Evolutionary conservation across 495 filamentous ascomycete species (phyloP).

Genomic region (Staphylotrichum longicolle): DNA sequence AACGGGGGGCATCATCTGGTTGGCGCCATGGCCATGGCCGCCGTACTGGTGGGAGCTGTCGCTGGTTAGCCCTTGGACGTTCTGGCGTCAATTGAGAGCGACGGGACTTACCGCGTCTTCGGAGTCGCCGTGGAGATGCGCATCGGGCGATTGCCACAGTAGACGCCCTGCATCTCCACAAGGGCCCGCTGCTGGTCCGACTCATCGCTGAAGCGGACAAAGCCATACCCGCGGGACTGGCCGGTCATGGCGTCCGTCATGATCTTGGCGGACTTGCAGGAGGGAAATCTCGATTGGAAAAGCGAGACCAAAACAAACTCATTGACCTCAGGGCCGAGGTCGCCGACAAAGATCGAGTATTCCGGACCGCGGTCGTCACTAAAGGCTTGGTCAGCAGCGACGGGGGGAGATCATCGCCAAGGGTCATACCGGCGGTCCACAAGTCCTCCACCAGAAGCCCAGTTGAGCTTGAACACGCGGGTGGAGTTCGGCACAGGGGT

Average conservation of each 20-base stretch:
- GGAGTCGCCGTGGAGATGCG: slow-evolving; percentile 97
- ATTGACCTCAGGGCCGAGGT: slow-evolving; percentile 97
- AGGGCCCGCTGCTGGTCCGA: slow-evolving; percentile 91
- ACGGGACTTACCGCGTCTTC: slow-evolving; percentile 60
- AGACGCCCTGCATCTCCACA: slow-evolving; percentile 98
- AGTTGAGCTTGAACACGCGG: slow-evolving; percentile 98
- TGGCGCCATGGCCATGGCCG: slow-evolving; percentile 29
- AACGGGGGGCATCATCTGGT: slow-evolving; percentile 41
- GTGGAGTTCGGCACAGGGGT: slow-evolving; percentile 89
- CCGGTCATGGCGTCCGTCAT: slow-evolving; percentile 99
- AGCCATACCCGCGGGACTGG: slow-evolving; percentile 96
- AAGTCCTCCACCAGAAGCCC: slow-evolving; percentile 94
- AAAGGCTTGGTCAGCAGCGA: slow-evolving; percentile 26
- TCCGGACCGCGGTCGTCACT: slow-evolving; percentile 96
- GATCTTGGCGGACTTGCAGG: slow-evolving; percentile 99
- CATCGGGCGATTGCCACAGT: slow-evolving; percentile 98
- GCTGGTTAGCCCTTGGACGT: neutral
- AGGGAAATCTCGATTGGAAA: slow-evolving; percentile 93
- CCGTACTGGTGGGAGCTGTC: slow-evolving; percentile 42
- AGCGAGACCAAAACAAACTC: slow-evolving; percentile 96
- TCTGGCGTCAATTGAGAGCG: neutral
- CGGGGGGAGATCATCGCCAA: neutral
- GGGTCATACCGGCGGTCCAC: slow-evolving; percentile 79
- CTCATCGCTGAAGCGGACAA: slow-evolving; percentile 95
- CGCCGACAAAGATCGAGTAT: slow-evolving; percentile 95